phyloP scores from a whole-genome alignment of 345 rosid species.

The Aquilaria yunnanensis region DNA sequence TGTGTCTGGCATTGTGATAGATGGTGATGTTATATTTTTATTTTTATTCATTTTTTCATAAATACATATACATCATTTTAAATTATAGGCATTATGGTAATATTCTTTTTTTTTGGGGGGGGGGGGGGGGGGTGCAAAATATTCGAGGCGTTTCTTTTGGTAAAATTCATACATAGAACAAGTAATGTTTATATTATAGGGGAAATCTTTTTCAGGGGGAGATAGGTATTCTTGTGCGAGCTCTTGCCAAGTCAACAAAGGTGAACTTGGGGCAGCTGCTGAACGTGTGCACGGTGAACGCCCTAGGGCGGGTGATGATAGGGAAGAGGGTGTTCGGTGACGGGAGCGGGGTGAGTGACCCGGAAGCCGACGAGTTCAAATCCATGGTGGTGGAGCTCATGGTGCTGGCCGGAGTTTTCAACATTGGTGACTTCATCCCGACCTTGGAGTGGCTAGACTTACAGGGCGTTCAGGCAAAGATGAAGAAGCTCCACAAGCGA shows the following conservation, averaged over 20 bases:
- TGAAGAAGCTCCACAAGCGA: slow-evolving; percentile 79
- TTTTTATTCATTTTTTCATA: too few relatives aligned
- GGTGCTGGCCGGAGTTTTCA: slow-evolving; percentile 77
- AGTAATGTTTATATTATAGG: too few relatives aligned
- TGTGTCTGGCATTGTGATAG: too few relatives aligned
- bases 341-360: slow-evolving; percentile 41
- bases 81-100: too few relatives aligned
- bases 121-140: too few relatives aligned
- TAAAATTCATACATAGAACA: too few relatives aligned
- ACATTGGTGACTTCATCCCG: slow-evolving; percentile 83
- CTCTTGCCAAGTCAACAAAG: slow-evolving; percentile 27
- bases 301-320: slow-evolving; percentile 74
- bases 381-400: slow-evolving; percentile 86
- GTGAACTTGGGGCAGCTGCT: slow-evolving; percentile 62
- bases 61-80: too few relatives aligned
- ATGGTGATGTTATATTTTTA: too few relatives aligned
- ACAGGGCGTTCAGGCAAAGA: slow-evolving; percentile 74
- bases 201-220: slow-evolving; percentile 38
- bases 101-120: too few relatives aligned
- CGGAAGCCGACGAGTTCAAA: slow-evolving; percentile 78
- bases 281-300: slow-evolving; percentile 63
- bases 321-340: slow-evolving; percentile 65
- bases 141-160: too few relatives aligned
- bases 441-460: slow-evolving; percentile 75
- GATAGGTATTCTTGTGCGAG: slow-evolving; percentile 36